phyloP scores from a whole-genome alignment of 2,329 filamentous ascomycete species.

The Colletotrichum navitas region DNA sequence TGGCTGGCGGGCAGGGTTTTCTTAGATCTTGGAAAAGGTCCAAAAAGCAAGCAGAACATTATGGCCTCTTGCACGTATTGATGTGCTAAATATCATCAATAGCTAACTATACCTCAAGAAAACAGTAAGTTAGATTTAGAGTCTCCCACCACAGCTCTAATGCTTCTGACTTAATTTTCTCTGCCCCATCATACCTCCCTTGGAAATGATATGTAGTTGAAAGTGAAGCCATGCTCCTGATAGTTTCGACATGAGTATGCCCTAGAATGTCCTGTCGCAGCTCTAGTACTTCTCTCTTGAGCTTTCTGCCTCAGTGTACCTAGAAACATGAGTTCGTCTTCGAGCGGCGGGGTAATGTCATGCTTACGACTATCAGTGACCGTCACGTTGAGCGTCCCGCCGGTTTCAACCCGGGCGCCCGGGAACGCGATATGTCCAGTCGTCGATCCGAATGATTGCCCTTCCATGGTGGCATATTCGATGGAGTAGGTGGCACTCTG shows the following conservation, averaged over 20 bases:
- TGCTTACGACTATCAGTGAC: not conserved
- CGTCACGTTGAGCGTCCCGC: constrained; percentile 5
- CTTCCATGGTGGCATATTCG: not conserved
- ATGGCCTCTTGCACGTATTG: too few relatives aligned
- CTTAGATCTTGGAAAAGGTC: too few relatives aligned
- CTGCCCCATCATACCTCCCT: not conserved
- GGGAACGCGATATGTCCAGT: constrained; percentile 4
- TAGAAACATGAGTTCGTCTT: not conserved
- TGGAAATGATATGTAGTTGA: not conserved
- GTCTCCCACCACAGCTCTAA: too few relatives aligned
- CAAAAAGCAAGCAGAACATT: too few relatives aligned
- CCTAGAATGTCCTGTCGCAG: not conserved
- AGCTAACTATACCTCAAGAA: too few relatives aligned
- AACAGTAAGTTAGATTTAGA: too few relatives aligned
- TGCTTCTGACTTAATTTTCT: too few relatives aligned
- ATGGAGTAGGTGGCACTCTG: not conserved
- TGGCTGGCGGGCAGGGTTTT: too few relatives aligned
- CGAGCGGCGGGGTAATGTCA: not conserved
- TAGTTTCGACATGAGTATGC: not conserved
- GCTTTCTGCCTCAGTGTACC: not conserved
- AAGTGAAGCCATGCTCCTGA: not conserved
- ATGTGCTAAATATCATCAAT: too few relatives aligned
- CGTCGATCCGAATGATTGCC: not conserved
- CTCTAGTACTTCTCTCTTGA: not conserved
- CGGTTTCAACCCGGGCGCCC: constrained; percentile 8